Conservation (phyloP, 2,329 filamentous ascomycete genomes). For the Ophiostoma sp. region DNA sequence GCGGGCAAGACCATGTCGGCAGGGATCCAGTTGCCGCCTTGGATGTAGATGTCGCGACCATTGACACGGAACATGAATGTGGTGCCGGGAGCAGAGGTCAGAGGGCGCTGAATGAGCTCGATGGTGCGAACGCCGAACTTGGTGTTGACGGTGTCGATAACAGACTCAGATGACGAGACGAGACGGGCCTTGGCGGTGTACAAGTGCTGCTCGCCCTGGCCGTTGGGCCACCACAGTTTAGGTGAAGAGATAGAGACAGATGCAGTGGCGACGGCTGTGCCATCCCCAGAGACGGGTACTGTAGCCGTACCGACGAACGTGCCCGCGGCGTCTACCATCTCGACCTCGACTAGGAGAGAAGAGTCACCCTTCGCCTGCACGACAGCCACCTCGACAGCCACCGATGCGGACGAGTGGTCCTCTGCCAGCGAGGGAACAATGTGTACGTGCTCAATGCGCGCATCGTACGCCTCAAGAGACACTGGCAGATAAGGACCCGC, state of each 20-base stretch:
- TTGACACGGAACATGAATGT: conserved; percentile 80
- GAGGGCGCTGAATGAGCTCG: conserved; percentile 55
- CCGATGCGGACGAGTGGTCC: neutral
- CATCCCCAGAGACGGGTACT: conserved; percentile 33
- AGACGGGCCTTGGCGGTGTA: conserved; percentile 67
- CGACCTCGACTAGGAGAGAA: neutral
- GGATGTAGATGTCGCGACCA: conserved; percentile 72
- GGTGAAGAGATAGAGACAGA: conserved; percentile 64
- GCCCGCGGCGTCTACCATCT: neutral
- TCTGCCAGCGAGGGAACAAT: conserved; percentile 46
- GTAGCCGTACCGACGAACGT: neutral
- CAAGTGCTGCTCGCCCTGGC: conserved; percentile 74
- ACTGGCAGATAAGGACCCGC: conserved; percentile 74
- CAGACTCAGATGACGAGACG: conserved; percentile 14
- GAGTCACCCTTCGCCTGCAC: neutral
- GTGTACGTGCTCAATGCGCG: conserved; percentile 56
- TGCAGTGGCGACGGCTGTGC: conserved; percentile 47
- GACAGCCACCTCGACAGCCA: neutral
- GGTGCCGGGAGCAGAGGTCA: conserved; percentile 60
- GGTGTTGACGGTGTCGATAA: conserved; percentile 57
- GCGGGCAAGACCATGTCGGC: conserved; percentile 77
- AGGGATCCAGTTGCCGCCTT: conserved; percentile 84
- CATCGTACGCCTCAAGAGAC: conserved; percentile 67
- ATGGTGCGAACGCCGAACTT: conserved; percentile 68
- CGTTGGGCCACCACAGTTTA: conserved; percentile 72